phyloP scores from a whole-genome alignment of 2,329 filamentous ascomycete genomes.

The Aspergillus tanneri region DNA sequence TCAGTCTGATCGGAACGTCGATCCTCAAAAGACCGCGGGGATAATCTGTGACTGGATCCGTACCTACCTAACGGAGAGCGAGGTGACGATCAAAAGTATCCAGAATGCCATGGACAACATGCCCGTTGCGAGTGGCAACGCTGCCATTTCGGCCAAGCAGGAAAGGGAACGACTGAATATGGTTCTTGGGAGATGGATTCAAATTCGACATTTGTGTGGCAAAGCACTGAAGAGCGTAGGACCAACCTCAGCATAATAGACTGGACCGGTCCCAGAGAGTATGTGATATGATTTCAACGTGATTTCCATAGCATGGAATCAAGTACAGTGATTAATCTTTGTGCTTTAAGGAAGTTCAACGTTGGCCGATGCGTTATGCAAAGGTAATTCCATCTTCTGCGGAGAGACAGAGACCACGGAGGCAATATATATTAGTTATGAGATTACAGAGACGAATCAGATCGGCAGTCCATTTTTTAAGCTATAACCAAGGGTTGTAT shows the following conservation, averaged over 20 bases:
- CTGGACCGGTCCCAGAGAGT: too few relatives aligned
- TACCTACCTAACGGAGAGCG: slow-evolving; percentile 28
- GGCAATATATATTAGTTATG: too few relatives aligned
- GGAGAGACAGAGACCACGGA: too few relatives aligned
- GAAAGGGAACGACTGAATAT: slow-evolving; percentile 17
- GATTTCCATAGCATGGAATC: too few relatives aligned
- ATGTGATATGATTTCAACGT: too few relatives aligned
- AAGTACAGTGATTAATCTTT: too few relatives aligned
- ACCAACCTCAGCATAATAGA: not conserved
- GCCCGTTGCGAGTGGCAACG: not conserved
- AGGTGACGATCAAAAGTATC: slow-evolving; percentile 16
- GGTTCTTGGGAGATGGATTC: slow-evolving; percentile 32
- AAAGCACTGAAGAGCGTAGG: slow-evolving; percentile 13
- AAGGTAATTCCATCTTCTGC: too few relatives aligned
- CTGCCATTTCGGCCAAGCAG: slow-evolving; percentile 2
- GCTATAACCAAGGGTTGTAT: too few relatives aligned
- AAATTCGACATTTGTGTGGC: slow-evolving; percentile 31
- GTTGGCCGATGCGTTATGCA: too few relatives aligned
- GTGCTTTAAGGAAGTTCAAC: too few relatives aligned
- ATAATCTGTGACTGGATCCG: slow-evolving; percentile 30
- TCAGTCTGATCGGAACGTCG: slow-evolving; percentile 15
- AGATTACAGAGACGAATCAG: too few relatives aligned
- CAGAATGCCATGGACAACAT: not conserved
- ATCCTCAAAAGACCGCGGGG: slow-evolving; percentile 21
- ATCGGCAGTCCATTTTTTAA: too few relatives aligned